Conservation (phyloP, 2,329 filamentous ascomycete genomes). For the Fonsecaea pugnacius region DNA sequence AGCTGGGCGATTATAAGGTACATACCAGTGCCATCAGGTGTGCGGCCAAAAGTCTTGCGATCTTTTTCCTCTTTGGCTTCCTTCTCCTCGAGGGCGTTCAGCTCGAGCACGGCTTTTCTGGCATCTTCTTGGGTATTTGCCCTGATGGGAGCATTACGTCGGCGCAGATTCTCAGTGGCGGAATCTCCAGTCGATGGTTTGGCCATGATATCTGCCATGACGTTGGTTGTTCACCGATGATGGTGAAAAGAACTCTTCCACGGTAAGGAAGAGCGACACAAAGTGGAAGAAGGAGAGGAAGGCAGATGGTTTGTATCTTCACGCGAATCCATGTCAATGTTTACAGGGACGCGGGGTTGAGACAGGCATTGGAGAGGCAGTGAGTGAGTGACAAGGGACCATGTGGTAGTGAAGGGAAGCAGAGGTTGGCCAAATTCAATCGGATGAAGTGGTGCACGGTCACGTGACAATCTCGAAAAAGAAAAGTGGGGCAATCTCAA, state of each 20-base stretch:
- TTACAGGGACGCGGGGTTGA: neutral
- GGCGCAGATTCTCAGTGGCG: conserved; percentile 50
- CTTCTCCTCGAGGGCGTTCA: conserved; percentile 54
- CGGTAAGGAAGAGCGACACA: neutral
- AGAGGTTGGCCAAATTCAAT: neutral
- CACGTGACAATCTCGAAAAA: too few relatives aligned
- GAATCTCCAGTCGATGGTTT: conserved; percentile 24
- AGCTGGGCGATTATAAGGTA: conserved; percentile 32
- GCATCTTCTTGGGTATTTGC: conserved; percentile 46
- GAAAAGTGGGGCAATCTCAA: too few relatives aligned
- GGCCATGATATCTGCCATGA: conserved; percentile 16
- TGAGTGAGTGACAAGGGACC: neutral
- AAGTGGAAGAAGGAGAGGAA: neutral
- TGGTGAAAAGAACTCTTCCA: conserved; percentile 3
- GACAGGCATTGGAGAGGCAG: neutral
- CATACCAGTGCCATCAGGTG: conserved; percentile 86
- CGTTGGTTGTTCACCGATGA: conserved; percentile 1
- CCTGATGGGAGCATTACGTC: conserved; percentile 49
- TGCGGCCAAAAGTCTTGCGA: conserved; percentile 86
- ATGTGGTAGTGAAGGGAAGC: conserved; percentile 7
- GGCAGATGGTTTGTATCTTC: neutral
- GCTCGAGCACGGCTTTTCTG: conserved; percentile 53
- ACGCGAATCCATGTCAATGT: neutral
- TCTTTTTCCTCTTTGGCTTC: conserved; percentile 54
- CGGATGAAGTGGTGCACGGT: neutral